Base-by-base conservation (phyloP, 2,329 filamentous ascomycete species). In the Fusarium veterinarium region DNA sequence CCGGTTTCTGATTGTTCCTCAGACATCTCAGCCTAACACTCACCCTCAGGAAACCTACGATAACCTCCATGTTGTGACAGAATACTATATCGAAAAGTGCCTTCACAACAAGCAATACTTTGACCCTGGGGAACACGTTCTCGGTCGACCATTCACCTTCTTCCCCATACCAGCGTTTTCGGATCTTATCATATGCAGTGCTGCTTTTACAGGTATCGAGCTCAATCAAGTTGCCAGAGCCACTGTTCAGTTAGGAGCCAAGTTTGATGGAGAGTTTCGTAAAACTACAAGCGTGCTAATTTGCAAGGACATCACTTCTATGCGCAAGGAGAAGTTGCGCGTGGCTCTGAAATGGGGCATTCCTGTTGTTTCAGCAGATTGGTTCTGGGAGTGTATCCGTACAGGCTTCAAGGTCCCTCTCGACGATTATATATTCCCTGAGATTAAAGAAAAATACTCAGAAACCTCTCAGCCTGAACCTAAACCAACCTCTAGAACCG, bases 11-110 rank as follows among this genome's bases (percentile, higher is more conserved):
- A 82, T 90, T 46, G 87, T 91, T 3, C 88, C 88, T 5, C 89
- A 90, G 67, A 78, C 76, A 12, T 86, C 87, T 1, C 82, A 83
- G 19, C 82, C 86, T 3, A 81, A 84, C 3, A 82, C 83, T 1
- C 86, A 87, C 49, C 87, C 82, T 13, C 75, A 73, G 13, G 64
- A 79, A 13, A 76, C 77, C 8, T 80, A 83, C 51, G 83, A 82
- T 25, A 71, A 80, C 33, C 78, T 89, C 12, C 79, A 86, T 56
- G 79, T 88, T 46, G 91, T 97, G 37, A 98, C 95, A 16, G 95
- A 97, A 79, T 97, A 96, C 87, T 99, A 95, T 88, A 87, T 99
- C 58, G 96, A 99, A 82, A 90, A 91, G 52, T 98, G 95, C 79
- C 84, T 99, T 42, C 91, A 95, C 79, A 89, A 90, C 71, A 96